These are phyloP conservation scores for Tillandsia fasciculata DNA, from an alignment of 176 grass and related monocot genomes.

Conservation along the genomic window DNA sequence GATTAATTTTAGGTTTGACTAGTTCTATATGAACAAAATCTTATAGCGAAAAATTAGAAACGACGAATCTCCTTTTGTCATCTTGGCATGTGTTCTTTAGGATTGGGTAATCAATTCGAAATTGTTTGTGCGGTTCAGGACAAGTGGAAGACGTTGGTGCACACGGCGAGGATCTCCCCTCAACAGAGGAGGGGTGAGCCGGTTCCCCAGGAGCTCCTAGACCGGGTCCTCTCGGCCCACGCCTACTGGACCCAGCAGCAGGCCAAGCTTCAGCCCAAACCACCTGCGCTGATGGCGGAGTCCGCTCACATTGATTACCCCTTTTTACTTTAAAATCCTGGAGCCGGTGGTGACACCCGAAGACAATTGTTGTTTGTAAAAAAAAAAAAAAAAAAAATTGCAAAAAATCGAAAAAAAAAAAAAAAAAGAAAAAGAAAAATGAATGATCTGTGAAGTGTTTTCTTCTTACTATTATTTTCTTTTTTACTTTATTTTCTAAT, in stretches of 20 bases:
- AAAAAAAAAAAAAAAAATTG: not conserved
- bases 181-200: constrained; percentile 62
- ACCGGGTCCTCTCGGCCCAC: constrained; percentile 61
- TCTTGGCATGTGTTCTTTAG: not conserved
- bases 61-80: not conserved
- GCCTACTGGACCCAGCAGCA: constrained; percentile 59
- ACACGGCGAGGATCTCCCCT: constrained; percentile 68
- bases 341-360: not conserved
- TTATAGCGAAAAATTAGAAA: not conserved
- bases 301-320: not conserved
- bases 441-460: constrained; percentile 24
- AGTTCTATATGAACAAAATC: not conserved
- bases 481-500: constrained; percentile 20
- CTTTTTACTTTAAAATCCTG: not conserved
- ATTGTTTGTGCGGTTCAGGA: constrained; percentile 32
- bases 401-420: not conserved
- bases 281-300: constrained; percentile 6
- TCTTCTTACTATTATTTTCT: constrained; percentile 15
- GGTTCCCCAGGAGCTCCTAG: constrained; percentile 64
- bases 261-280: constrained; percentile 33
- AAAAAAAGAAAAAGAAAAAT: not conserved
- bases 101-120: not conserved
- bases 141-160: constrained; percentile 85
- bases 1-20: not conserved
- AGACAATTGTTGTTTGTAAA: constrained; percentile 2